phyloP scores from a whole-genome alignment of 441 rosid genomes.

The Breynia disticha region DNA sequence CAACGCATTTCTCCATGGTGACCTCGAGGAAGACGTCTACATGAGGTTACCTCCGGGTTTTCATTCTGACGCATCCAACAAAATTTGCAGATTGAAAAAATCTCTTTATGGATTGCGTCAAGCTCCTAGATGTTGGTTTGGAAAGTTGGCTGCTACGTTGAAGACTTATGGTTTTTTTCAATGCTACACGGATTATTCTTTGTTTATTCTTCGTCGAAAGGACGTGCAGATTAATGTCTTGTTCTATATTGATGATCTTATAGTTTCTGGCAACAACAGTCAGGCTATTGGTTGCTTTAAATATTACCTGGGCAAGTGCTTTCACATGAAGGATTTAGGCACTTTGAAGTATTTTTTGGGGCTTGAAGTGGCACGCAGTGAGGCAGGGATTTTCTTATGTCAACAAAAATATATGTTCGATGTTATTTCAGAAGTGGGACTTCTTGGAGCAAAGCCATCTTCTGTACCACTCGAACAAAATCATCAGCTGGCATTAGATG shows the following conservation, averaged over 20 bases:
- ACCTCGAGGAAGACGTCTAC: too few species aligned
- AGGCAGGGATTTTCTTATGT: too few species aligned
- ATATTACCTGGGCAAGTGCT: neutral
- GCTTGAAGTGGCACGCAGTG: neutral
- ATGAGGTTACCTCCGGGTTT: too few species aligned
- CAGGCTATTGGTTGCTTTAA: neutral
- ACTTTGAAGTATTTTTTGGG: constrained; percentile 17
- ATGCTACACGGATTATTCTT: too few species aligned
- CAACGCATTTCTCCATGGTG: too few species aligned
- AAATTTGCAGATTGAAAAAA: neutral
- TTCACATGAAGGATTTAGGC: too few species aligned
- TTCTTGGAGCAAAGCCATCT: neutral
- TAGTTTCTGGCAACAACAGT: neutral
- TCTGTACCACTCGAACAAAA: neutral
- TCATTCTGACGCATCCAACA: neutral
- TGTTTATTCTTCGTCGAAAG: neutral
- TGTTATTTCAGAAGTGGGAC: neutral
- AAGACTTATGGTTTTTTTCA: neutral
- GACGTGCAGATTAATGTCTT: neutral
- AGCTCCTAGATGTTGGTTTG: constrained; percentile 8
- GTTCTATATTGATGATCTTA: constrained; percentile 14
- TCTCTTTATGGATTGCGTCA: constrained; percentile 11
- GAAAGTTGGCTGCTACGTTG: neutral
- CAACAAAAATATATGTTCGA: constrained; percentile 7
- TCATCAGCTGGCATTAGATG: neutral